Base-by-base conservation (phyloP, 2,329 filamentous ascomycete genomes). In the Hypoxylon sp. region DNA sequence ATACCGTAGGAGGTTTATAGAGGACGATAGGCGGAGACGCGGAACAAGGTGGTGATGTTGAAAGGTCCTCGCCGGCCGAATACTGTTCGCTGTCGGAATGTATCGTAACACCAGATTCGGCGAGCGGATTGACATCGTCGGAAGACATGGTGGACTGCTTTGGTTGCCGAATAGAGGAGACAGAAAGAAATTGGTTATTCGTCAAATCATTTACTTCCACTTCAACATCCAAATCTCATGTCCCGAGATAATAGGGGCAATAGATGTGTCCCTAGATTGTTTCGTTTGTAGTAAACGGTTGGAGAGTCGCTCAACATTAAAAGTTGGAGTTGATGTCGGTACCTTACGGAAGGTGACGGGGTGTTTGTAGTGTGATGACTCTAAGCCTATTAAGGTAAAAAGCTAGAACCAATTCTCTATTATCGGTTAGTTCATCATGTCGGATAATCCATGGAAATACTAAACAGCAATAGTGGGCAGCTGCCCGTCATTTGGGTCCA, bases 1-100 rank as follows among this genome's bases (percentile, higher is more conserved):
- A 96, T 32, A 95, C 66, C 0, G 91, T 95, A 2, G 94, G 92
- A 3, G 92, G 91, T 60, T 86, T 85, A 80, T 97, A 99, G 35
- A 97, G 82, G 36, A 96, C 87, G 64, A 96, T 73, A 6, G 88
- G 87, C 1, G 84, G 80, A 7, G 83, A 87, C 43, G 79, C 78
- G 2, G 84, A 83, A 1, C 84, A 83, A 1, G 81, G 78, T 2
- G 84, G 81, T 37, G 86, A 85, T 27, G 78, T 75, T 12, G 81
- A 82, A 50, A 81, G 73, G 45, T 86, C 82, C 57, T 87, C 84
- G 62, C 77, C 79, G 52, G 79, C 82, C 43, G 86, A 87, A 74
- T 94, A 93, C 71, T 87, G 87, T 73, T 93, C 89, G 77, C 87
- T 91, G 77, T 94, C 90, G 40, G 89, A 91, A 61, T 81, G 87